Conservation (phyloP, 805 yeast species). For the Wickerhamiella musiphila region DNA sequence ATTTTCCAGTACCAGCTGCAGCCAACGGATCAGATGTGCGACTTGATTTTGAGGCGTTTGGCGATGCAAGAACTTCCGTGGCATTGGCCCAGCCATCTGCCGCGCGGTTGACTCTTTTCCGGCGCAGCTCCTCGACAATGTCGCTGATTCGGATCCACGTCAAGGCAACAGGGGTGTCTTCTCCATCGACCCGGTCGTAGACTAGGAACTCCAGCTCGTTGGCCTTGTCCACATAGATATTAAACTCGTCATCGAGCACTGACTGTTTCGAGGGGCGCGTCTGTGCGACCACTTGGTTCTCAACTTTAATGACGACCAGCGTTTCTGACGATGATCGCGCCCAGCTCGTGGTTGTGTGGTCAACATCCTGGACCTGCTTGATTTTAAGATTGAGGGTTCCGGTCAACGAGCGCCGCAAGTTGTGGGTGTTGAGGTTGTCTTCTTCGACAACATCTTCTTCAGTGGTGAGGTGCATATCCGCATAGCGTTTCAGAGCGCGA, state of each 20-base stretch:
- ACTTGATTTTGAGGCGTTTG: constrained; percentile 1
- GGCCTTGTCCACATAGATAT: constrained; percentile 70
- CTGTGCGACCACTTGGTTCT: constrained; percentile 73
- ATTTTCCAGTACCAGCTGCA: neutral
- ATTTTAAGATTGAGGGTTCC: constrained; percentile 66
- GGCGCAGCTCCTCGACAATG: constrained; percentile 85
- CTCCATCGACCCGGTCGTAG: constrained; percentile 58
- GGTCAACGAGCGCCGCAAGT: constrained; percentile 63
- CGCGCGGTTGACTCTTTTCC: constrained; percentile 52
- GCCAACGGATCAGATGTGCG: neutral
- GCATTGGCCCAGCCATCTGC: constrained; percentile 74
- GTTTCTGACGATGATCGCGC: constrained; percentile 68
- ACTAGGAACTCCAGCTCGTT: constrained; percentile 82
- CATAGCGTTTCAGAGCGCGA: constrained; percentile 71
- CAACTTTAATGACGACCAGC: constrained; percentile 60
- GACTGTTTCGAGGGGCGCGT: constrained; percentile 50
- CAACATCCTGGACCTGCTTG: constrained; percentile 70
- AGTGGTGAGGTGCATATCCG: constrained; percentile 54
- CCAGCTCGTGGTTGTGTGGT: constrained; percentile 67
- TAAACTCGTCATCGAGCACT: constrained; percentile 63
- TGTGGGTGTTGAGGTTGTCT: constrained; percentile 32
- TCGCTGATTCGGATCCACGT: constrained; percentile 85
- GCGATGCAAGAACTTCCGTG: constrained; percentile 17
- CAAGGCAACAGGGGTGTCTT: constrained; percentile 64
- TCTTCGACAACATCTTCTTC: constrained; percentile 6